Percentiles rank a stretch among this genome's conserved stretches.
Conservation (phyloP, 2,329 filamentous ascomycete species). For the Cordyceps javanica region DNA sequence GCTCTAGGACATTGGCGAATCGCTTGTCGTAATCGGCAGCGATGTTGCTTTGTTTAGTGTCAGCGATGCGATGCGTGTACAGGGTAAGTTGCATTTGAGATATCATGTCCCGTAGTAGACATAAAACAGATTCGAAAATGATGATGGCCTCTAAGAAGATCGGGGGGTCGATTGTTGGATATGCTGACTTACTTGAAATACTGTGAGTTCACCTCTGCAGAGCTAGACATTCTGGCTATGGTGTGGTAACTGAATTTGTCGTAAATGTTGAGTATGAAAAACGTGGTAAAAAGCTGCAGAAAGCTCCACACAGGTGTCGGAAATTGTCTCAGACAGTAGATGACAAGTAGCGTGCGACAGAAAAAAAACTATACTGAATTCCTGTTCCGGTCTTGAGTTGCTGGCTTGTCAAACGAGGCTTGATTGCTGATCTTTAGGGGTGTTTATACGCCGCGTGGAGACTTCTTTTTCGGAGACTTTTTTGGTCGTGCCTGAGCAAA, state of each 20-base stretch:
- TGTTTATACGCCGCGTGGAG: slow-evolving; percentile 4
- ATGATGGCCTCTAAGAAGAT: no score
- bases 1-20: slow-evolving; percentile 45
- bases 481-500: not conserved
- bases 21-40: slow-evolving; percentile 39
- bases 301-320: no score
- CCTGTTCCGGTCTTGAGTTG: not conserved
- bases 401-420: not conserved
- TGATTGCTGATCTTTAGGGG: not conserved
- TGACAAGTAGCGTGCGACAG: no score
- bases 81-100: not conserved
- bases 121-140: no score
- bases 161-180: no score
- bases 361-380: no score
- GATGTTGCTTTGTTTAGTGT: slow-evolving; percentile 21
- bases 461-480: slow-evolving; percentile 10
- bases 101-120: no score
- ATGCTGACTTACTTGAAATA: slow-evolving; percentile 36
- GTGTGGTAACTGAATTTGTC: no score
- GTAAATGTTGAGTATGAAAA: no score
- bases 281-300: no score
- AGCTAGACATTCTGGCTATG: slow-evolving; percentile 25
- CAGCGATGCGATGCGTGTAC: not conserved
- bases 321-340: no score
- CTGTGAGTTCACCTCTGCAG: slow-evolving; percentile 30